Base-by-base conservation (phyloP, 352 stramenopile species). In the Elongisporangium undulatum region DNA sequence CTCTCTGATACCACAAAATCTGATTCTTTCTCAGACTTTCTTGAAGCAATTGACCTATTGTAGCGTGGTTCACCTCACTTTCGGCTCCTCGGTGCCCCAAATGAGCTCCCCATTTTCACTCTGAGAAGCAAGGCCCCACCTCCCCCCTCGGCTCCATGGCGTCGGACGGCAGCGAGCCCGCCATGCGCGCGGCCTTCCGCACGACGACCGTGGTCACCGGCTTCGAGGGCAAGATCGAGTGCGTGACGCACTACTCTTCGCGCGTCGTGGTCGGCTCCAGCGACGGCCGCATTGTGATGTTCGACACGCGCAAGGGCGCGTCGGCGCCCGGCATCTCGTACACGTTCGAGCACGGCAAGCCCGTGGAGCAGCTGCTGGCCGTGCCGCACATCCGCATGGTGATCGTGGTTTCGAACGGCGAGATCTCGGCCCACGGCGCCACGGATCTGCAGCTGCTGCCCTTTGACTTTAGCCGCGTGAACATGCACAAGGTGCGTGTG, bases 301-400 rank as follows among this genome's bases (percentile, higher is more conserved):
- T 81, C 59, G 86, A 95, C 69, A 95, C 86, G 50, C 84, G 86
- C 59, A 95, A 93, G 49, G 86, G 85, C 52, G 84, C 83, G 26
- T 79, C 61, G 20, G 86, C 69, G 2, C 57, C 72, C 8, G 77
- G 76, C 17, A 77, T 78, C 34, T 84, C 79, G 45, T 81, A 92
- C 71, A 74, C 79, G 60, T 91, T 95, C 56, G 54, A 73, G 23
- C 86, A 95, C 61, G 79, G 82, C 19, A 75, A 88, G 45, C 65
- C 77, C 12, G 77, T 95, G 23, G 78, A 94, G 68, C 84, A 95
- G 65, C 66, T 95, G 52, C 61, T 95, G 21, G 86, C 84, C 6
- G 84, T 95, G 55, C 86, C 86, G 19, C 86, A 95, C 53, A 94
- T 95, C 56, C 86, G 86, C 55, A 92, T 95, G 82, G 74, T 95